Conservation (phyloP, 176 grass and related monocot species). For the Juncus inflexus region DNA sequence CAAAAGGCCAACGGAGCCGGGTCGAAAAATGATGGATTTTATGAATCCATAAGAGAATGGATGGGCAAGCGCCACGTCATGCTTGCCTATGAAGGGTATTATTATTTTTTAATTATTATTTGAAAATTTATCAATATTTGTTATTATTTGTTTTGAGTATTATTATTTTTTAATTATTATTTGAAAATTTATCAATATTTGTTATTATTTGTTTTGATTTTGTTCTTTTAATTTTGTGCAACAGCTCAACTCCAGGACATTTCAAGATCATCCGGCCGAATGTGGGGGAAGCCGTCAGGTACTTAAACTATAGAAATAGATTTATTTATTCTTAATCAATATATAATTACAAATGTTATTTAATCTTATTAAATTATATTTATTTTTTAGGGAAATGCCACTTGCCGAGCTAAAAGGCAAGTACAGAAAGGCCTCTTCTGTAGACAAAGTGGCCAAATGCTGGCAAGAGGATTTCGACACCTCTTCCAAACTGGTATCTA, state of each 20-base stretch:
- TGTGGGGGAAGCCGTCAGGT: constrained; percentile 88
- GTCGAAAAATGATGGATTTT: constrained; percentile 76
- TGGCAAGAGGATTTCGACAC: constrained; percentile 82
- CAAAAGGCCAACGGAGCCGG: constrained; percentile 45
- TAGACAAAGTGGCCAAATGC: constrained; percentile 73
- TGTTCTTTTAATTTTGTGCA: constrained; percentile 2
- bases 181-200: neutral
- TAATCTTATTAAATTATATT: constrained; percentile 24
- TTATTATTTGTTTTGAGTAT: neutral
- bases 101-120: constrained; percentile 21
- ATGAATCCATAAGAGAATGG: constrained; percentile 98
- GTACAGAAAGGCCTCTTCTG: constrained; percentile 86
- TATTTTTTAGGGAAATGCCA: constrained; percentile 77
- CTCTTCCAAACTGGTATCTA: constrained; percentile 83
- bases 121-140: constrained; percentile 1
- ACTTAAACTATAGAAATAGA: constrained; percentile 27
- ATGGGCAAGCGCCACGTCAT: constrained; percentile 88
- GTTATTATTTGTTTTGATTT: neutral
- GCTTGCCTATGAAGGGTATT: constrained; percentile 82
- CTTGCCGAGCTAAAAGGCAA: constrained; percentile 73
- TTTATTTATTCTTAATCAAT: neutral
- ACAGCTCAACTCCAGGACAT: constrained; percentile 69
- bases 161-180: neutral
- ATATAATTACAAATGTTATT: constrained; percentile 24
- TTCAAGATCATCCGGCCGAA: constrained; percentile 85